A percentile compares a stretch with the other conserved stretches of the same genome.
Evolutionary conservation across 768 basidiomycete genomes (phyloP).

Genomic region (Cantharellus cinnabarinus): DNA sequence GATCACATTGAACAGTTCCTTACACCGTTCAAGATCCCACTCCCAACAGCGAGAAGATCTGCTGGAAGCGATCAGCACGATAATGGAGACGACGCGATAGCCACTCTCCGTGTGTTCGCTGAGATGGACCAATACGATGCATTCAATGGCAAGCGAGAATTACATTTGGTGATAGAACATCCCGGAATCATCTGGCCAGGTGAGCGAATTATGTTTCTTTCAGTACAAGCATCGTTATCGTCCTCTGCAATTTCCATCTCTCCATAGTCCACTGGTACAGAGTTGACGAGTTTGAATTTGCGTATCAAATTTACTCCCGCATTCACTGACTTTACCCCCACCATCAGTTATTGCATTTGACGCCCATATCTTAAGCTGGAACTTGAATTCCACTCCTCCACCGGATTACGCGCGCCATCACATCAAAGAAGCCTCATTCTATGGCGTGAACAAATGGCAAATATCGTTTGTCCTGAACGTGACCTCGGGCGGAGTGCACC

Average conservation of each 20-base stretch:
- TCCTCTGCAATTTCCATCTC: no score
- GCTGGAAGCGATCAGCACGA: no score
- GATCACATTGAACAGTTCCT: slow-evolving; percentile 35
- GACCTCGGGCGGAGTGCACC: slow-evolving; percentile 9
- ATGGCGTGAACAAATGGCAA: slow-evolving; percentile 50
- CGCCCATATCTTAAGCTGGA: slow-evolving; percentile 75
- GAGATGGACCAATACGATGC: slow-evolving; percentile 35
- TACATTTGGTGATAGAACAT: slow-evolving; percentile 53
- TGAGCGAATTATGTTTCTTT: slow-evolving; percentile 13
- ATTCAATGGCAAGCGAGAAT: slow-evolving; percentile 38
- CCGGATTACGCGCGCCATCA: slow-evolving; percentile 60
- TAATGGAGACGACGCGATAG: slow-evolving; percentile 20
- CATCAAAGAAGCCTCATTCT: slow-evolving; percentile 81
- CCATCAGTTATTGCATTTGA: slow-evolving; percentile 61
- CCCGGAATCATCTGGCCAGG: slow-evolving; percentile 78
- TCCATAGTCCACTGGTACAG: background rate
- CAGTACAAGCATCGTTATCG: no score
- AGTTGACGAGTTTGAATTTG: no score
- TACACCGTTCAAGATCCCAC: slow-evolving; percentile 50
- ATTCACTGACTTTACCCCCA: background rate
- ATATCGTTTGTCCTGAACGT: slow-evolving; percentile 48
- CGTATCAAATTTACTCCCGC: background rate
- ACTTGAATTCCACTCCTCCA: slow-evolving; percentile 59
- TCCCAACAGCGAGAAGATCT: background rate
- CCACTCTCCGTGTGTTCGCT: slow-evolving; percentile 26